Conservation (phyloP, 2,329 filamentous ascomycete genomes). For the Orbilia oligospora region DNA sequence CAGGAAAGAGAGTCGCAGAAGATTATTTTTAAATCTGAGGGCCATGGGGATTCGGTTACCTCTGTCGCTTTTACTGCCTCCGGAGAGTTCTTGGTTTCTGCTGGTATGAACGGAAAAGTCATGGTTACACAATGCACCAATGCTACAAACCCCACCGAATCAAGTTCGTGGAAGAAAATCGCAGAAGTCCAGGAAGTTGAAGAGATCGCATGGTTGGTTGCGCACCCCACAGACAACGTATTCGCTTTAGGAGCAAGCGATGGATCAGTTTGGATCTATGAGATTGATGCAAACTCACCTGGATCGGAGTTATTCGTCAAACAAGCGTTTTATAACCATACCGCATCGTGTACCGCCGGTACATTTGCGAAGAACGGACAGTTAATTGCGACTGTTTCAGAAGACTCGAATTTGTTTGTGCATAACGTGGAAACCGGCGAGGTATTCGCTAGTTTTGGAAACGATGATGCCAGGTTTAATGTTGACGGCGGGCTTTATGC, state of each 20-base stretch:
- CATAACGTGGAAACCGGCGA: constrained; percentile 82
- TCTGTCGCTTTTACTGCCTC: constrained; percentile 86
- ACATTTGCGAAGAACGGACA: constrained; percentile 90
- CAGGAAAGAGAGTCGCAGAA: constrained; percentile 69
- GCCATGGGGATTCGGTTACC: constrained; percentile 92
- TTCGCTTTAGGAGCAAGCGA: constrained; percentile 90
- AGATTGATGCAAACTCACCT: constrained; percentile 78
- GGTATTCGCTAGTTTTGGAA: constrained; percentile 82
- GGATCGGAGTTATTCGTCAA: constrained; percentile 80
- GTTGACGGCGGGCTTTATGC: constrained; percentile 93
- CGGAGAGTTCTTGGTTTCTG: constrained; percentile 88
- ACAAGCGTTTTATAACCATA: constrained; percentile 93
- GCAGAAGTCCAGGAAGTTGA: constrained; percentile 89
- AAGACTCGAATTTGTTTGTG: constrained; percentile 89
- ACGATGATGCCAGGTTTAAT: constrained; percentile 87
- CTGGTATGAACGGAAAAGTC: constrained; percentile 86
- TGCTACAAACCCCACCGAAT: constrained; percentile 62
- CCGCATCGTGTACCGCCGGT: constrained; percentile 86
- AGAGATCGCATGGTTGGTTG: constrained; percentile 90
- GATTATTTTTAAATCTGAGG: constrained; percentile 82
- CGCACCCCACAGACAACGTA: constrained; percentile 77
- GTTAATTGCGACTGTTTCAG: constrained; percentile 87
- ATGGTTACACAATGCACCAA: constrained; percentile 74
- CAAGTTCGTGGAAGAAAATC: constrained; percentile 75
- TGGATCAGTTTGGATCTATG: constrained; percentile 95